phyloP scores from a whole-genome alignment of 495 filamentous ascomycete genomes.

The Talaromyces proteolyticus region DNA sequence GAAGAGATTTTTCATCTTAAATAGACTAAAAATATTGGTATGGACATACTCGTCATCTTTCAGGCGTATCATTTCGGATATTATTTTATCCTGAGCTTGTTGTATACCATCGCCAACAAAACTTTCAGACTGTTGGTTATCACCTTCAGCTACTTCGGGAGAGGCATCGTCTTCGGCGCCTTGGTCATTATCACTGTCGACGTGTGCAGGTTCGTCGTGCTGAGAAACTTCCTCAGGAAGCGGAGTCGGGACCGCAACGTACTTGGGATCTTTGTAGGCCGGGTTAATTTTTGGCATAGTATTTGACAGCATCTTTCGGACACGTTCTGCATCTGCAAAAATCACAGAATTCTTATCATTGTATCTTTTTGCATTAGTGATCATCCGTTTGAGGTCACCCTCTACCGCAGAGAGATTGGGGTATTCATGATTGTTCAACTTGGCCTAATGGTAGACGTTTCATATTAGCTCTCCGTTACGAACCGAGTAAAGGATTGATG shows the following conservation, averaged over 20 bases:
- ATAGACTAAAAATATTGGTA: background rate
- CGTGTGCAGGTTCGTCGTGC: slow-evolving; percentile 18
- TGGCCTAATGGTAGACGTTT: slow-evolving; percentile 28
- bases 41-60: slow-evolving; percentile 54
- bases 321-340: slow-evolving; percentile 68
- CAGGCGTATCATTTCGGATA: slow-evolving; percentile 57
- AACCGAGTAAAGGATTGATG: no score
- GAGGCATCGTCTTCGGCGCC: slow-evolving; percentile 27
- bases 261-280: slow-evolving; percentile 56
- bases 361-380: slow-evolving; percentile 69
- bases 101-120: slow-evolving; percentile 67
- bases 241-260: slow-evolving; percentile 58
- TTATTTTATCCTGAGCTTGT: slow-evolving; percentile 74
- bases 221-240: slow-evolving; percentile 30
- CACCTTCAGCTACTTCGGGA: slow-evolving; percentile 23
- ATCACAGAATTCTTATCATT: slow-evolving; percentile 58
- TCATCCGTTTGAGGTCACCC: slow-evolving; percentile 70
- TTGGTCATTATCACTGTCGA: slow-evolving; percentile 25
- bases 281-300: slow-evolving; percentile 73
- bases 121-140: slow-evolving; percentile 42
- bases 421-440: slow-evolving; percentile 59
- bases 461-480: background rate
- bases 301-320: slow-evolving; percentile 68
- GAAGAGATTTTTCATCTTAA: no score
- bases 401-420: slow-evolving; percentile 56